These are phyloP conservation scores for Glycine soja DNA, from an alignment of 306 rosid genomes.

Conservation along the genomic window DNA sequence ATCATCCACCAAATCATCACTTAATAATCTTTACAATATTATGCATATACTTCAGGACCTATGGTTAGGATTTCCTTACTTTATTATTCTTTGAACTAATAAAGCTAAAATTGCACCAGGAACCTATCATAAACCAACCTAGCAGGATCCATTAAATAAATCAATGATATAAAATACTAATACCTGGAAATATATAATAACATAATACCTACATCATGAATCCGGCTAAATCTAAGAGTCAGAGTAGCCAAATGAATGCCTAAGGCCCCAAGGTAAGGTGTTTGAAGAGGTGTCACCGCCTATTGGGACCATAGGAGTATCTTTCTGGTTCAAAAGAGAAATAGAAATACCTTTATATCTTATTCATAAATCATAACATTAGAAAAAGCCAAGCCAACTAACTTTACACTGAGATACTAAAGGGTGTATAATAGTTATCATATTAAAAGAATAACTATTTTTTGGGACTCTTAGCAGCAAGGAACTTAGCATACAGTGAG, in stretches of 20 bases:
- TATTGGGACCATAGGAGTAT: too few relatives aligned
- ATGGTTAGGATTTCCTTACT: background rate
- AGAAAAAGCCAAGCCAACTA: background rate
- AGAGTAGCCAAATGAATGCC: too few relatives aligned
- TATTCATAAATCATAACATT: background rate
- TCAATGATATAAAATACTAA: too few relatives aligned
- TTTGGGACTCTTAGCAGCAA: background rate
- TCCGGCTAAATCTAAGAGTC: too few relatives aligned
- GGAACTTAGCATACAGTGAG: background rate
- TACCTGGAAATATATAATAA: too few relatives aligned
- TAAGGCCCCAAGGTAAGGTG: too few relatives aligned
- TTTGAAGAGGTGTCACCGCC: too few relatives aligned
- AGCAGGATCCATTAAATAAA: too few relatives aligned
- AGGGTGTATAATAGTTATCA: background rate
- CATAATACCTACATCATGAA: too few relatives aligned
- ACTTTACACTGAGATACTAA: background rate
- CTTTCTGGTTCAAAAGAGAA: background rate
- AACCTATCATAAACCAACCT: too few relatives aligned
- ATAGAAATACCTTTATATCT: background rate
- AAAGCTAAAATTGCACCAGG: background rate
- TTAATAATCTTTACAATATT: conserved; percentile 1
- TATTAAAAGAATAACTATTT: background rate
- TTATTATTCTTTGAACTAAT: background rate
- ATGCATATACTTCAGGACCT: conserved; percentile 25
- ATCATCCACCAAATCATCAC: conserved; percentile 35